Percentiles rank a stretch among this genome's conserved stretches.
Evolutionary conservation across 371 early-diverging fungal genomes (phyloP).

Genomic region (Funneliformis caledonium): DNA sequence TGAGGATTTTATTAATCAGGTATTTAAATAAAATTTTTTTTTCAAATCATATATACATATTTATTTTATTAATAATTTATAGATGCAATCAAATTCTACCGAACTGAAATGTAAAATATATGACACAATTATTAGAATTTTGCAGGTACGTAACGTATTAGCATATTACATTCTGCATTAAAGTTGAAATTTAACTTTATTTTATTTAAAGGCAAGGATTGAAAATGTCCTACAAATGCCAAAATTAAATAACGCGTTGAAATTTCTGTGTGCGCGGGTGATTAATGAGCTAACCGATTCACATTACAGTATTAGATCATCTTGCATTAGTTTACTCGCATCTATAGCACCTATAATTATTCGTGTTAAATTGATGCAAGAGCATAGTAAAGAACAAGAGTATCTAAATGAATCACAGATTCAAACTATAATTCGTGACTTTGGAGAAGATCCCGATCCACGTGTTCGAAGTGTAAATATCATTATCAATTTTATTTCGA

Average conservation of each 20-base stretch:
- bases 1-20: conserved; percentile 10
- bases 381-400: not conserved
- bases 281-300: conserved; percentile 49
- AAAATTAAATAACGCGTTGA: conserved; percentile 6
- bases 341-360: conserved; percentile 47
- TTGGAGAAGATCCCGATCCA: conserved; percentile 53
- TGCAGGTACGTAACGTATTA: conserved; percentile 43
- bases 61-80: not conserved
- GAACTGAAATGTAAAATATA: conserved; percentile 51
- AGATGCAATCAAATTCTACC: conserved; percentile 47
- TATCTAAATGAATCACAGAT: conserved; percentile 45
- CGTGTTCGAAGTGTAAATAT: conserved; percentile 53
- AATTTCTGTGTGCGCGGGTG: conserved; percentile 41
- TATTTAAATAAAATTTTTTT: not conserved
- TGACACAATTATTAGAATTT: conserved; percentile 44
- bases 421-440: conserved; percentile 53
- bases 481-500: not conserved
- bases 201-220: not conserved
- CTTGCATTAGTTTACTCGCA: conserved; percentile 49
- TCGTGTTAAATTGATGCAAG: not conserved
- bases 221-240: not conserved
- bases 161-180: conserved; percentile 41
- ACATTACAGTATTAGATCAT: conserved; percentile 53
- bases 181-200: not conserved
- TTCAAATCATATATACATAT: not conserved